Conservation (phyloP, 352 stramenopile species). For the Lagenidium giganteum region DNA sequence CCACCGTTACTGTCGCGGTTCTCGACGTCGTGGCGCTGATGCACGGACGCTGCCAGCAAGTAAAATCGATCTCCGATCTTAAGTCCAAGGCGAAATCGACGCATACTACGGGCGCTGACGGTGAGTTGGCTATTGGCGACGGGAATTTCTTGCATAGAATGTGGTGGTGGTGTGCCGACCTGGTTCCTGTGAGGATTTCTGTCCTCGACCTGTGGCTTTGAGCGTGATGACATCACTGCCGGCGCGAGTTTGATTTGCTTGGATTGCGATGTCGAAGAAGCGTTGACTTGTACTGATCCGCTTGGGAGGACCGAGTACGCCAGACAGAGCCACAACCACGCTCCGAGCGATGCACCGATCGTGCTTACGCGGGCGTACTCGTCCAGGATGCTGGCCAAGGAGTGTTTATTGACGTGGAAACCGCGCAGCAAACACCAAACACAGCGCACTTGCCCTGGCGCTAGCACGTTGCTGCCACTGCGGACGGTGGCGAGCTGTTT, state of each 20-base stretch:
- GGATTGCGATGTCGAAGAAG: too few species aligned
- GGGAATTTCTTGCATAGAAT: neutral
- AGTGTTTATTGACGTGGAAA: neutral
- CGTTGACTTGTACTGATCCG: too few species aligned
- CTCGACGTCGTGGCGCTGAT: too few species aligned
- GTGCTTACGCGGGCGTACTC: conserved; percentile 29
- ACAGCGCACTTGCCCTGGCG: neutral
- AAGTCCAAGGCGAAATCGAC: conserved; percentile 8
- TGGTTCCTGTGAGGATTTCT: too few species aligned
- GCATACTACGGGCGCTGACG: too few species aligned
- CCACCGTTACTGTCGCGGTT: too few species aligned
- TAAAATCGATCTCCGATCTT: conserved; percentile 13
- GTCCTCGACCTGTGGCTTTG: too few species aligned
- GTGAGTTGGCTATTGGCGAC: too few species aligned
- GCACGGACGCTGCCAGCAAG: conserved; percentile 7
- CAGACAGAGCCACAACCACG: conserved; percentile 36
- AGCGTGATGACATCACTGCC: neutral
- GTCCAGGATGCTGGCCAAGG: neutral
- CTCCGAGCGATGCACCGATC: conserved; percentile 38
- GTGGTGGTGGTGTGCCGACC: too few species aligned
- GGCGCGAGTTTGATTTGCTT: conserved; percentile 11
- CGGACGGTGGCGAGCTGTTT: conserved; percentile 25
- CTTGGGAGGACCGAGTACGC: conserved; percentile 24
- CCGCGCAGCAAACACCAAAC: neutral
- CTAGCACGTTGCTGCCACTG: neutral